Conservation (phyloP, 2,329 filamentous ascomycete species). For the Lecanicillium sp. region DNA sequence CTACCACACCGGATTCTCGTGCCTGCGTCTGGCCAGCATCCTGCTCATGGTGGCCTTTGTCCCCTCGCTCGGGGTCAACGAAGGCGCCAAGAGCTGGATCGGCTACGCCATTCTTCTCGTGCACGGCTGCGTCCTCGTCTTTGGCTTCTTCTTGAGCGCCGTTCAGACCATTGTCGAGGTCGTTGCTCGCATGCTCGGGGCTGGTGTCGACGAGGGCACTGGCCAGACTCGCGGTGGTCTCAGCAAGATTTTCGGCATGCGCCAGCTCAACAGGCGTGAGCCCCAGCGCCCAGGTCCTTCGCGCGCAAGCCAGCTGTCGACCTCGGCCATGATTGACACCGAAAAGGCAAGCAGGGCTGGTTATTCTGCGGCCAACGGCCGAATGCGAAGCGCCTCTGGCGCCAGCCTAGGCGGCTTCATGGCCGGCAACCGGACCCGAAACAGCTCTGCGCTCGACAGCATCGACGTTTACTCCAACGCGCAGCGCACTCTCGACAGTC, state of each 20-base stretch:
- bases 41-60: constrained; percentile 77
- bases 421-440: constrained; percentile 33
- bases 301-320: constrained; percentile 76
- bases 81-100: constrained; percentile 85
- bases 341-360: constrained; percentile 59
- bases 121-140: constrained; percentile 75
- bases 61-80: constrained; percentile 69
- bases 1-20: constrained; percentile 81
- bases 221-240: constrained; percentile 74
- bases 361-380: constrained; percentile 45
- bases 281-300: constrained; percentile 57
- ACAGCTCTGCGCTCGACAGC: constrained; percentile 48
- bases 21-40: constrained; percentile 67
- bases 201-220: constrained; percentile 65
- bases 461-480: constrained; percentile 37
- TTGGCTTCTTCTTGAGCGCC: constrained; percentile 90
- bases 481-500: constrained; percentile 45
- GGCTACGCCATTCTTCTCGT: constrained; percentile 85
- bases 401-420: constrained; percentile 48
- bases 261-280: constrained; percentile 71
- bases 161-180: constrained; percentile 89
- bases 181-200: constrained; percentile 70
- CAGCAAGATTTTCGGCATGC: constrained; percentile 84
- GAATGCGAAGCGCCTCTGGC: constrained; percentile 53
- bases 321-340: constrained; percentile 67